Evolutionary conservation across 2,329 filamentous ascomycete genomes (phyloP).

Genomic region (Cladosporium oxysporum): DNA sequence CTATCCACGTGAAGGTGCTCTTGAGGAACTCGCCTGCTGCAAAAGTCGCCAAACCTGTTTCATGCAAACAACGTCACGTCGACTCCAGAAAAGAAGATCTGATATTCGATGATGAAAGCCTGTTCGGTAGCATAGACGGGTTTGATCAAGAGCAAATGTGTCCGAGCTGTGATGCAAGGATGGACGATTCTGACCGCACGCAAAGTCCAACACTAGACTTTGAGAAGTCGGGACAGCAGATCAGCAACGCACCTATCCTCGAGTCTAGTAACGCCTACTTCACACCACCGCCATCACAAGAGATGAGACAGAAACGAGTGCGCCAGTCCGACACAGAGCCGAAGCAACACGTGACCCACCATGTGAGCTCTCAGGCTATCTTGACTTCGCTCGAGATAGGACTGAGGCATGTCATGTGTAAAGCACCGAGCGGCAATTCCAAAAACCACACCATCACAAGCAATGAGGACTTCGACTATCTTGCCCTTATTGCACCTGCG

Average conservation of each 20-base stretch:
- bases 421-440: neutral
- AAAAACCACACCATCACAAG: constrained; percentile 34
- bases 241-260: neutral
- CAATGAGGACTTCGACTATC: constrained; percentile 36
- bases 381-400: neutral
- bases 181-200: neutral
- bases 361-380: neutral
- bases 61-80: neutral
- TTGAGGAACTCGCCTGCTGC: neutral
- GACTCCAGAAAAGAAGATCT: neutral
- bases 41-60: neutral
- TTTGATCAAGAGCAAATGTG: neutral
- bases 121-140: neutral
- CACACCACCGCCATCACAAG: constrained; percentile 8
- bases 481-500: constrained; percentile 42
- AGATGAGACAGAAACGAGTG: neutral
- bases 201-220: neutral
- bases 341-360: neutral
- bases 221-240: neutral
- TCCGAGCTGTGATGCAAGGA: neutral
- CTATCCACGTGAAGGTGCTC: neutral
- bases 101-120: neutral
- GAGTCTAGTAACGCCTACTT: neutral
- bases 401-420: neutral
- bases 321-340: neutral